These are phyloP conservation scores for Ceratobasidium papillatum DNA, from an alignment of 1,284 basidiomycete species.

Conservation along the genomic window DNA sequence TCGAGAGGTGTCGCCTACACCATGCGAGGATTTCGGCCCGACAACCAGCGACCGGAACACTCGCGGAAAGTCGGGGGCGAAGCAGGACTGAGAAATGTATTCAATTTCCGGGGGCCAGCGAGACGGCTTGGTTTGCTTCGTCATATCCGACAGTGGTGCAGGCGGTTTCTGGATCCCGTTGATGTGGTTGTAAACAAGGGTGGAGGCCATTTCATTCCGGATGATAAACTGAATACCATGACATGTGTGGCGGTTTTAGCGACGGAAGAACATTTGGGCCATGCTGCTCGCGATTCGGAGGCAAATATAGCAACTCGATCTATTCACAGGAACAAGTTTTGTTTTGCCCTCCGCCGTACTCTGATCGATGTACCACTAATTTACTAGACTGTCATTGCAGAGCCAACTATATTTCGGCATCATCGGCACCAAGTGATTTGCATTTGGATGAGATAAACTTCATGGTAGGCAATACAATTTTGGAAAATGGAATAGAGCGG, in stretches of 20 bases:
- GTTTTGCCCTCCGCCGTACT: background rate
- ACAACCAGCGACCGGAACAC: conserved; percentile 47
- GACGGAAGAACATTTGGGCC: background rate
- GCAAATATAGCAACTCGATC: background rate
- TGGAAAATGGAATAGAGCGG: background rate
- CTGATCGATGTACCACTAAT: no score
- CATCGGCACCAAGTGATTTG: background rate
- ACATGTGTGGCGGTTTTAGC: background rate
- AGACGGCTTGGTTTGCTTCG: conserved; percentile 45
- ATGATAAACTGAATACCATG: background rate
- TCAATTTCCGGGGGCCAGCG: conserved; percentile 51
- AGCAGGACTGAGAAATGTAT: conserved; percentile 51
- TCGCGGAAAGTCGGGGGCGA: conserved; percentile 50
- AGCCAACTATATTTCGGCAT: background rate
- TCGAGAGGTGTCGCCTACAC: conserved; percentile 18
- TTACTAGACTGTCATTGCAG: background rate
- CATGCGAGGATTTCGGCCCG: conserved; percentile 23
- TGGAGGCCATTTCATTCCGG: background rate
- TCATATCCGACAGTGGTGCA: background rate
- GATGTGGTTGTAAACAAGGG: conserved; percentile 6
- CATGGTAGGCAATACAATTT: background rate
- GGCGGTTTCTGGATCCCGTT: background rate
- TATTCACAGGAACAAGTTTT: background rate
- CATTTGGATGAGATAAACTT: background rate
- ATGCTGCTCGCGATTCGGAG: background rate